These are phyloP conservation scores for Linum usitatissimum DNA, from an alignment of 345 rosid genomes.

Conservation along the genomic window DNA sequence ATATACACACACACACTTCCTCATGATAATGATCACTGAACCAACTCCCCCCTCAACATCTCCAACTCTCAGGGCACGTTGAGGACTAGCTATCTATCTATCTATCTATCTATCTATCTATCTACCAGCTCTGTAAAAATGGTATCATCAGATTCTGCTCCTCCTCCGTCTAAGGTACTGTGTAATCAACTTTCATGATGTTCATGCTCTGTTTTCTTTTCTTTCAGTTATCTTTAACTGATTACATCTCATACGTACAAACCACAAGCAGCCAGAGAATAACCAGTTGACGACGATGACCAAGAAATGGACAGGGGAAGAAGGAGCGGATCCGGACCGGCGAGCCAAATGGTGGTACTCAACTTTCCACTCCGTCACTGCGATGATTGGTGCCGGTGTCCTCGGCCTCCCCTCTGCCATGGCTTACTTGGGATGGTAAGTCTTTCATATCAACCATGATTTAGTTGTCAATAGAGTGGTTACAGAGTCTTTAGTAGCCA, in stretches of 20 bases:
- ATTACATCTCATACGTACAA: background rate
- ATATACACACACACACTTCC: background rate
- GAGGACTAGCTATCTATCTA: background rate
- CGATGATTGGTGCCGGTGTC: constrained; percentile 98
- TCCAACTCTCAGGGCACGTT: background rate
- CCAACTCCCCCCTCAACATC: background rate
- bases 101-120: background rate
- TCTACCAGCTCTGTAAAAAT: background rate
- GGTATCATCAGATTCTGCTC: background rate
- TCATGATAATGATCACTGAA: background rate
- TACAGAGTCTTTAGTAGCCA: too few species aligned
- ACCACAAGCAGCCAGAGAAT: background rate
- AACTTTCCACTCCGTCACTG: constrained; percentile 82
- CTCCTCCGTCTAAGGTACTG: background rate
- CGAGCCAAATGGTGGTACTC: constrained; percentile 97
- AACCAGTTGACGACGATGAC: background rate
- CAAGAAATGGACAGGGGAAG: constrained; percentile 1
- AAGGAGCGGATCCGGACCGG: constrained; percentile 38
- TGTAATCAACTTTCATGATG: background rate
- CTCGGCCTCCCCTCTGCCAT: constrained; percentile 92
- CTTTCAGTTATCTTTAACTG: background rate
- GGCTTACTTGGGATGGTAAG: constrained; percentile 93
- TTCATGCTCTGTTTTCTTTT: background rate
- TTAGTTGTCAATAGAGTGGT: too few species aligned
- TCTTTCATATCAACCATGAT: too few species aligned